phyloP scores from a whole-genome alignment of 305 asterid species.

The Lippia alba region DNA sequence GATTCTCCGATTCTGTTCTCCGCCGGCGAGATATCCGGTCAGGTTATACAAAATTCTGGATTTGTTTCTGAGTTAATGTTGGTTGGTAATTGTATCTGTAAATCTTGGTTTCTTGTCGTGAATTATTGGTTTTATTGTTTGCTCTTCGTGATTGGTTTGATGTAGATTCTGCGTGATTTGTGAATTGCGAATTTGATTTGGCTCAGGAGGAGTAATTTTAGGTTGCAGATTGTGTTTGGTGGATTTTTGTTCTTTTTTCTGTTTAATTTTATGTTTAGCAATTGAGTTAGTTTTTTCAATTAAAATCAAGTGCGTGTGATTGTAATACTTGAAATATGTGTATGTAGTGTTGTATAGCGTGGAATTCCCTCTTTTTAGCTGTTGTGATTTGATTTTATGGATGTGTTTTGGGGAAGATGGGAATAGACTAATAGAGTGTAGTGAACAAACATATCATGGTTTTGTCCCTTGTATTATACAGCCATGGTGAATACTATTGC shows the following conservation, averaged over 20 bases:
- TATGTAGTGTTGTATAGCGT: neutral
- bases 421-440: neutral
- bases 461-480: conserved; percentile 1
- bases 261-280: neutral
- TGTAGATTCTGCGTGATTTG: conserved; percentile 25
- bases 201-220: conserved; percentile 10
- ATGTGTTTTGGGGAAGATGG: conserved; percentile 20
- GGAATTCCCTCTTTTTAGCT: neutral
- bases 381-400: conserved; percentile 5
- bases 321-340: neutral
- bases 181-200: conserved; percentile 20
- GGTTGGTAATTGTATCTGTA: conserved; percentile 19
- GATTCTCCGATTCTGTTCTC: conserved; percentile 25
- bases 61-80: conserved; percentile 21
- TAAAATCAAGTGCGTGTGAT: neutral
- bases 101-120: conserved; percentile 3
- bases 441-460: neutral
- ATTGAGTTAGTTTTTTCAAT: conserved; percentile 23
- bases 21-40: conserved; percentile 44
- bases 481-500: conserved; percentile 8
- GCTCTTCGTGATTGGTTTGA: neutral
- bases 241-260: conserved; percentile 7
- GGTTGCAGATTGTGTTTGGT: conserved; percentile 4
- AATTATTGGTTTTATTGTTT: neutral
- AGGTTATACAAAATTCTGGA: conserved; percentile 28